Conservation (phyloP, 345 rosid genomes). For the Eucalyptus marginata region DNA sequence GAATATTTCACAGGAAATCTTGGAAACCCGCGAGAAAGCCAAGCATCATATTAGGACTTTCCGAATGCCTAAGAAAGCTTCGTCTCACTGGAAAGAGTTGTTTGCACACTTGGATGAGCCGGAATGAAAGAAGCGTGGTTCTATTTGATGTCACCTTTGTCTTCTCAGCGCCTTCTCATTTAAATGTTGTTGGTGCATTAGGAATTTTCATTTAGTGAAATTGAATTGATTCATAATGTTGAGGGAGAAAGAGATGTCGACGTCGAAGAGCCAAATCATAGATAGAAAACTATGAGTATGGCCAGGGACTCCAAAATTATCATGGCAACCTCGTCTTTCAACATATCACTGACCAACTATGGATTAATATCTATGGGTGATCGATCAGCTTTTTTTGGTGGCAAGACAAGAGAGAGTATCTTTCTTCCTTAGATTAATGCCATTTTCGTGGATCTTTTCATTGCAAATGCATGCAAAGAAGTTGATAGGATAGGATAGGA, state of each 20-base stretch:
- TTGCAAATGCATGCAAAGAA: neutral
- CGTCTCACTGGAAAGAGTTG: slow-evolving; percentile 36
- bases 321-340: neutral
- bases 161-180: neutral
- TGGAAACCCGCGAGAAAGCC: slow-evolving; percentile 41
- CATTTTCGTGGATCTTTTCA: neutral
- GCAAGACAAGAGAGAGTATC: neutral
- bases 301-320: neutral
- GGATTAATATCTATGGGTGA: neutral
- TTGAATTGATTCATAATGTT: neutral
- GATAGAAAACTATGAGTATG: neutral
- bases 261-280: neutral
- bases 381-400: neutral
- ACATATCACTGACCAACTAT: neutral
- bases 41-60: slow-evolving; percentile 62
- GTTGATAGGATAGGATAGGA: neutral
- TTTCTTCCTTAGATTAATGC: neutral
- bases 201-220: neutral
- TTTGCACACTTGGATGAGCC: slow-evolving; percentile 49
- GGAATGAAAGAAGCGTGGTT: slow-evolving; percentile 3
- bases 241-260: neutral
- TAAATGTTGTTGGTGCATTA: neutral
- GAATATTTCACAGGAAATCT: slow-evolving; percentile 34
- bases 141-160: neutral
- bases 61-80: slow-evolving; percentile 60